Evolutionary conservation across 108 stramenopile genomes (phyloP).

Genomic region (Pseudonitzschia multiseries): DNA sequence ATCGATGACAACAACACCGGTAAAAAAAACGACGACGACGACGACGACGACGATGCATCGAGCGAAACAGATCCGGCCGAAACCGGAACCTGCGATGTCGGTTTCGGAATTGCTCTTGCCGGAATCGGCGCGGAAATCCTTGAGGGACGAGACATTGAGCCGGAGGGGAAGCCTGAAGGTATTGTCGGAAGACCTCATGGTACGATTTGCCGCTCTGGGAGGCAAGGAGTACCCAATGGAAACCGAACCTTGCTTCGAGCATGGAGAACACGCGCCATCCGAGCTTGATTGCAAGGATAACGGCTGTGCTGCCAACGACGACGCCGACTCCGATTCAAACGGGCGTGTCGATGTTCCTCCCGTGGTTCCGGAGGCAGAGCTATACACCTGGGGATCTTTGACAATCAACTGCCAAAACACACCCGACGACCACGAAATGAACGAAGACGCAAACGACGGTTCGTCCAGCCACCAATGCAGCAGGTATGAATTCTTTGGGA

Average conservation of each 20-base stretch:
- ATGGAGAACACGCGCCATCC: background rate
- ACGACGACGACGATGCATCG: background rate
- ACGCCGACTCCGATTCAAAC: background rate
- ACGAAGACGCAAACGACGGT: conserved; percentile 45
- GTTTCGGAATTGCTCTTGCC: conserved; percentile 2
- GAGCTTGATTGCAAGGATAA: too few species aligned
- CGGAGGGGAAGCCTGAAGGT: conserved; percentile 1
- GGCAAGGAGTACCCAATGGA: background rate
- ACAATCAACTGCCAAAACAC: background rate
- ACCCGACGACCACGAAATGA: conserved; percentile 9
- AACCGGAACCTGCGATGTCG: background rate
- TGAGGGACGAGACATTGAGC: background rate
- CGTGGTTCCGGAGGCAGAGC: background rate
- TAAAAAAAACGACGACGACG: background rate
- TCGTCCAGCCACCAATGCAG: background rate
- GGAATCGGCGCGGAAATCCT: background rate
- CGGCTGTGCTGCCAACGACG: background rate
- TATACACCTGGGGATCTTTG: conserved; percentile 17
- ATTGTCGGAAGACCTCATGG: background rate
- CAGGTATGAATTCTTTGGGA: conserved; percentile 12
- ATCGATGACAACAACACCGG: background rate
- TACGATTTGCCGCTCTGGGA: background rate
- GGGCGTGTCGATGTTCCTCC: background rate
- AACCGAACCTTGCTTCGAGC: background rate
- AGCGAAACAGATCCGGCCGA: background rate